Evolutionary conservation across 2,329 filamentous ascomycete genomes (phyloP).

Genomic region (Blastomyces gilchristii): DNA sequence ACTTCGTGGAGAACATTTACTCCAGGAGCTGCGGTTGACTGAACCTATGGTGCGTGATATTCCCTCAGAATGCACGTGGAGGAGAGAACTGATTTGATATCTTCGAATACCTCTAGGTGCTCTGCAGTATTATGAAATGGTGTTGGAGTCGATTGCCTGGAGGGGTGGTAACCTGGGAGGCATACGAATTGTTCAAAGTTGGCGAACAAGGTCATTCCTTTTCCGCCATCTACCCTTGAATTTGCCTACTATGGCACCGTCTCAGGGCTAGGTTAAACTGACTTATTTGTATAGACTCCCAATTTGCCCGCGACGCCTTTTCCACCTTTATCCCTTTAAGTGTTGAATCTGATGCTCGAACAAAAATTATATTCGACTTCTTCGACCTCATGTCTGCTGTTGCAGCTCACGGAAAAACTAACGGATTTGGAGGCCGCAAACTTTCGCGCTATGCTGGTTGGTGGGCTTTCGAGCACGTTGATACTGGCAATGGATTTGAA

Average conservation of each 20-base stretch:
- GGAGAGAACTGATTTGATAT: constrained; percentile 9
- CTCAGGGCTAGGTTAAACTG: constrained; percentile 4
- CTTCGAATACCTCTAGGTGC: constrained; percentile 48
- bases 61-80: neutral
- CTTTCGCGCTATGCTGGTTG: constrained; percentile 90
- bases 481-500: constrained; percentile 84
- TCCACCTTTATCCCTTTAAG: constrained; percentile 92
- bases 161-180: constrained; percentile 92
- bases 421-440: constrained; percentile 86
- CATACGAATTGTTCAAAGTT: constrained; percentile 89
- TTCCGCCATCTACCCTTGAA: neutral
- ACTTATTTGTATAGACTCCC: constrained; percentile 56
- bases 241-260: neutral
- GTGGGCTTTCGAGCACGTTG: constrained; percentile 94
- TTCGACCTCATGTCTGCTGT: constrained; percentile 88
- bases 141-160: constrained; percentile 90
- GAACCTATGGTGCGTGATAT: constrained; percentile 70
- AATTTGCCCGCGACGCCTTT: constrained; percentile 85
- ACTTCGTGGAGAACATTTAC: constrained; percentile 57
- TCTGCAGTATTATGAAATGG: constrained; percentile 94
- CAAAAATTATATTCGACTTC: constrained; percentile 88
- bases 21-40: constrained; percentile 80
- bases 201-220: constrained; percentile 68
- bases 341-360: constrained; percentile 74
- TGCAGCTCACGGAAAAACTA: constrained; percentile 84